Percentiles rank a stretch among this genome's conserved stretches.
These are phyloP conservation scores for Metarhizium humberi DNA, from an alignment of 2,329 filamentous ascomycete genomes.

Conservation along the genomic window DNA sequence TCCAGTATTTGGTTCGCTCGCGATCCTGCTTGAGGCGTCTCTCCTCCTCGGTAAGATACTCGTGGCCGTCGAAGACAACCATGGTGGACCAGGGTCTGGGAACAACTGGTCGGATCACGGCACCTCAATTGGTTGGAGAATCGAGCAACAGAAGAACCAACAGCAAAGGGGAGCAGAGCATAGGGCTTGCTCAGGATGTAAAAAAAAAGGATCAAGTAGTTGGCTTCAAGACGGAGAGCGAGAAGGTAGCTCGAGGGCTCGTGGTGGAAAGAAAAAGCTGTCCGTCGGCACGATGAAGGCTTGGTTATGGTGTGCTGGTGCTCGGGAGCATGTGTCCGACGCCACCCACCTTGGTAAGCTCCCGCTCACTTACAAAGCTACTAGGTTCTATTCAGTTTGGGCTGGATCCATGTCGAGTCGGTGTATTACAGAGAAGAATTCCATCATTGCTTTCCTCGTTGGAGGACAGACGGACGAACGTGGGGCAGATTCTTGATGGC, in stretches of 20 bases:
- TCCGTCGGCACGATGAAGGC: not conserved
- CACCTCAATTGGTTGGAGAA: not conserved
- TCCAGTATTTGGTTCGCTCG: conserved; percentile 85
- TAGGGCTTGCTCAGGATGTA: not conserved
- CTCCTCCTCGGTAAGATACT: conserved; percentile 85
- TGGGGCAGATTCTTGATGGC: not conserved
- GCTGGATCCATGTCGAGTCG: not conserved
- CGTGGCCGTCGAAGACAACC: conserved; percentile 83
- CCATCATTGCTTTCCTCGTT: not conserved
- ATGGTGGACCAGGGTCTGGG: conserved; percentile 38
- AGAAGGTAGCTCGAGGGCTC: not conserved
- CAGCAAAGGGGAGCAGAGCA: not conserved
- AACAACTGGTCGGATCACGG: not conserved
- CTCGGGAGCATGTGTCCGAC: not conserved
- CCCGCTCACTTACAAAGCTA: not conserved
- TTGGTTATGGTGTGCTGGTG: not conserved
- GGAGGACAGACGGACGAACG: not conserved
- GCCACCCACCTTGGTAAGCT: not conserved
- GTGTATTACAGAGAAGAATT: not conserved
- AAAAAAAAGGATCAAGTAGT: not conserved
- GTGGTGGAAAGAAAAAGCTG: not conserved
- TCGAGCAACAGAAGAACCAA: not conserved
- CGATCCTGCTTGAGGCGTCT: conserved; percentile 80
- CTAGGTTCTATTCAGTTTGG: not conserved
- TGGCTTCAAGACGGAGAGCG: not conserved